phyloP scores from a whole-genome alignment of 2,329 filamentous ascomycete species.

The Grosmannia penicillata region DNA sequence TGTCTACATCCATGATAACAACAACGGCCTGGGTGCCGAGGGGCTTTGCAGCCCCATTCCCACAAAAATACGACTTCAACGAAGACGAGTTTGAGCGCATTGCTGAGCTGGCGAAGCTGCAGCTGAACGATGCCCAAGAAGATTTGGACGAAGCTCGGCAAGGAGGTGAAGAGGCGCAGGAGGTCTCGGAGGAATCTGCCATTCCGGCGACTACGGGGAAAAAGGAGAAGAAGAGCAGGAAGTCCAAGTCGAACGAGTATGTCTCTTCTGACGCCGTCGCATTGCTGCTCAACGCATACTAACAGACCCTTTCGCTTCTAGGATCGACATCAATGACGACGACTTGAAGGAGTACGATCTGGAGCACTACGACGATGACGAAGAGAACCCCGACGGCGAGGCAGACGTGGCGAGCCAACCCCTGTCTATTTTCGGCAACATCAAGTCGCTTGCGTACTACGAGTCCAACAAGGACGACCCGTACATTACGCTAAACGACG shows the following conservation, averaged over 20 bases:
- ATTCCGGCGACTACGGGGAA: slow-evolving; percentile 1
- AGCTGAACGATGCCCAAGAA: slow-evolving; percentile 84
- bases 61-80: slow-evolving; percentile 59
- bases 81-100: slow-evolving; percentile 65
- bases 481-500: slow-evolving; percentile 77
- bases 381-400: slow-evolving; percentile 44
- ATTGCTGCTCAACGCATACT: no score
- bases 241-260: slow-evolving; percentile 18
- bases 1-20: slow-evolving; percentile 53
- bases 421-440: slow-evolving; percentile 88
- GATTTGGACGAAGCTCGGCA: slow-evolving; percentile 59
- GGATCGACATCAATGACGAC: slow-evolving; percentile 51
- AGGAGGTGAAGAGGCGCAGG: slow-evolving; percentile 1
- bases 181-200: slow-evolving; percentile 9
- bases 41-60: slow-evolving; percentile 62
- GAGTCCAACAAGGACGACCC: slow-evolving; percentile 89
- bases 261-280: no score
- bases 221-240: slow-evolving; percentile 12
- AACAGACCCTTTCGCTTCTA: slow-evolving; percentile 13
- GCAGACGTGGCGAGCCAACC: slow-evolving; percentile 37
- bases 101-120: slow-evolving; percentile 57
- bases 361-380: slow-evolving; percentile 86
- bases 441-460: slow-evolving; percentile 88
- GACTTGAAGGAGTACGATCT: slow-evolving; percentile 94
- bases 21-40: slow-evolving; percentile 63